phyloP scores from a whole-genome alignment of 2,329 filamentous ascomycete genomes.

The Cadophora malorum region DNA sequence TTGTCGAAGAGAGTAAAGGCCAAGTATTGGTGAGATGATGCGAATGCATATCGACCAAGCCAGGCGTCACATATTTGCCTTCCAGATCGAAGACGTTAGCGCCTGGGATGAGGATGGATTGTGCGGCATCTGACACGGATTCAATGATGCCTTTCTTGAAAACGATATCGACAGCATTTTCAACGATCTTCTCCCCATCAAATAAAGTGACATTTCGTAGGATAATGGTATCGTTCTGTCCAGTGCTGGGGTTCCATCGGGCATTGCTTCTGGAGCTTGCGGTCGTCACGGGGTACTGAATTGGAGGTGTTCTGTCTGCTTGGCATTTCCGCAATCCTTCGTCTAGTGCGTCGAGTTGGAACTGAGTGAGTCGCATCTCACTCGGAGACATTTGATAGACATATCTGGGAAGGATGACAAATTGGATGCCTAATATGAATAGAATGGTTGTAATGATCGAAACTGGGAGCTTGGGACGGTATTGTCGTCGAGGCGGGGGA shows the following conservation, averaged over 20 bases:
- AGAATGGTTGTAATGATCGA: constrained; percentile 35
- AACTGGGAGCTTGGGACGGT: constrained; percentile 34
- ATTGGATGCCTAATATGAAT: constrained; percentile 36
- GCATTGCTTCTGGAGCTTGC: constrained; percentile 45
- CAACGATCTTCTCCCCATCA: constrained; percentile 49
- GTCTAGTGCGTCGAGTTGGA: constrained; percentile 36
- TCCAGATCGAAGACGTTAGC: constrained; percentile 42
- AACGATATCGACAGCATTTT: constrained; percentile 47
- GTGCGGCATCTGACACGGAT: constrained; percentile 40
- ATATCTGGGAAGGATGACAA: constrained; percentile 40
- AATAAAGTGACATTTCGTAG: constrained; percentile 52
- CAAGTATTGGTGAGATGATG: constrained; percentile 49
- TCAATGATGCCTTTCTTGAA: constrained; percentile 50
- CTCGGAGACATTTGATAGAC: constrained; percentile 32
- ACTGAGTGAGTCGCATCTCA: constrained; percentile 32
- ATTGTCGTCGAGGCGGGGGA: constrained; percentile 22
- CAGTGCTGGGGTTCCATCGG: constrained; percentile 49
- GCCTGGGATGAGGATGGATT: constrained; percentile 32
- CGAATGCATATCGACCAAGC: constrained; percentile 55
- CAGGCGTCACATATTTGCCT: constrained; percentile 52
- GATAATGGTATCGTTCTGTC: constrained; percentile 48
- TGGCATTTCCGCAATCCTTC: constrained; percentile 41
- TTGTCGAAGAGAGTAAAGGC: constrained; percentile 45
- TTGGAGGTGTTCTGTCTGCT: constrained; percentile 36
- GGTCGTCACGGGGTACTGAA: constrained; percentile 38